A percentile compares a stretch with the other conserved stretches of the same genome.
Conservation (phyloP, 305 asterid species). For the Lippia alba region DNA sequence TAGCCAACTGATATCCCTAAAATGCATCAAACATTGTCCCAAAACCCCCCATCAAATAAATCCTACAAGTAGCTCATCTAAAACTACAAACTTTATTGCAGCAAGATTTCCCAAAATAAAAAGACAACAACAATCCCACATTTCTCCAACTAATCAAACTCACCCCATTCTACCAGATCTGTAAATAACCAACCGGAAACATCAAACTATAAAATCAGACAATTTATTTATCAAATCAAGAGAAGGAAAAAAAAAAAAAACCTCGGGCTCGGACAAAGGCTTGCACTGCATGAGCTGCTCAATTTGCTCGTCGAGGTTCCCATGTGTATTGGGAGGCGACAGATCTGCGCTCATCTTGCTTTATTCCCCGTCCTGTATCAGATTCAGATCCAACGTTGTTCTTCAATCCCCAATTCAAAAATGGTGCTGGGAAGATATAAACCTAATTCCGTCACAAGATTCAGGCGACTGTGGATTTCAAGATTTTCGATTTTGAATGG, state of each 20-base stretch:
- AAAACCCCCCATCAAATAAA: constrained; percentile 26
- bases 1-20: neutral
- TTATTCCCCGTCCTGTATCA: constrained; percentile 28
- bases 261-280: constrained; percentile 93
- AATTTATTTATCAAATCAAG: neutral
- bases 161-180: constrained; percentile 43
- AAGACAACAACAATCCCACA: constrained; percentile 15
- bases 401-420: constrained; percentile 19
- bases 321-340: constrained; percentile 73
- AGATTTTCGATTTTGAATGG: constrained; percentile 21
- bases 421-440: constrained; percentile 28
- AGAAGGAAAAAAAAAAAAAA: constrained; percentile 32
- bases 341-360: constrained; percentile 88
- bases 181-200: constrained; percentile 8
- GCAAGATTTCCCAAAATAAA: neutral
- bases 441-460: constrained; percentile 38
- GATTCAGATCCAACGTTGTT: constrained; percentile 36
- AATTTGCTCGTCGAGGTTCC: constrained; percentile 94
- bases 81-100: constrained; percentile 5
- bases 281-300: constrained; percentile 98
- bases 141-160: constrained; percentile 17
- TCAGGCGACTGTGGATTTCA: constrained; percentile 22
- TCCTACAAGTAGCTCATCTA: constrained; percentile 19
- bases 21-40: constrained; percentile 10
- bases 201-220: neutral